These are phyloP conservation scores for Yarrowia sp. DNA, from an alignment of 805 yeast species.

Conservation along the genomic window DNA sequence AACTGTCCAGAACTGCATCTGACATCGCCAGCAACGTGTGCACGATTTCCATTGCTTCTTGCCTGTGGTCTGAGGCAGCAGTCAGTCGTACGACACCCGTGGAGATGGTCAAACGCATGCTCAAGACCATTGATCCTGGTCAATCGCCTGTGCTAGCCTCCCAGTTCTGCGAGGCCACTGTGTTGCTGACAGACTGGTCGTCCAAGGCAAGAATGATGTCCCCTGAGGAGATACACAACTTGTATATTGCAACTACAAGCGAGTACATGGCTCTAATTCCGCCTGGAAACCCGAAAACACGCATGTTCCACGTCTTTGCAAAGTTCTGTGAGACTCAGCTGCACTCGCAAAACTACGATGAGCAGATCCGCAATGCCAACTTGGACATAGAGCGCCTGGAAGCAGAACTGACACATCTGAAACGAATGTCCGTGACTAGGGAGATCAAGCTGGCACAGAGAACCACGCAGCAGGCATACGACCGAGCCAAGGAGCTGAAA, in stretches of 20 bases:
- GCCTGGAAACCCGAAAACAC: neutral
- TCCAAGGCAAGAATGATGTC: slow-evolving; percentile 16
- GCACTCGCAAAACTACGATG: neutral
- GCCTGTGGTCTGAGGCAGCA: neutral
- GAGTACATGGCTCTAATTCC: neutral
- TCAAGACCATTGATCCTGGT: neutral
- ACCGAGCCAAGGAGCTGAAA: neutral
- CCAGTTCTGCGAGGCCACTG: slow-evolving; percentile 2
- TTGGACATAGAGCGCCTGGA: neutral
- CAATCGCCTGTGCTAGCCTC: neutral
- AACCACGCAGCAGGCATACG: neutral
- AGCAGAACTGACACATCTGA: slow-evolving; percentile 25
- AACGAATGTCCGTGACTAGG: slow-evolving; percentile 31
- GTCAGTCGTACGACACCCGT: slow-evolving; percentile 6
- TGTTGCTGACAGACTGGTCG: neutral
- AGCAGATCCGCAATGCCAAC: neutral
- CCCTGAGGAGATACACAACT: neutral
- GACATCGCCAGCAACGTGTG: neutral
- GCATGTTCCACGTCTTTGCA: slow-evolving; percentile 15
- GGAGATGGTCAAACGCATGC: neutral
- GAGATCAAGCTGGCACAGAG: neutral
- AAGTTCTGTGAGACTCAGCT: slow-evolving; percentile 11
- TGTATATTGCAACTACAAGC: neutral
- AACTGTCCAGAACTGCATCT: neutral
- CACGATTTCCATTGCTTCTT: slow-evolving; percentile 4